A percentile compares a stretch with the other conserved stretches of the same genome.
These are phyloP conservation scores for Cryphonectria japonica DNA, from an alignment of 2,329 filamentous ascomycete species.

Conservation along the genomic window DNA sequence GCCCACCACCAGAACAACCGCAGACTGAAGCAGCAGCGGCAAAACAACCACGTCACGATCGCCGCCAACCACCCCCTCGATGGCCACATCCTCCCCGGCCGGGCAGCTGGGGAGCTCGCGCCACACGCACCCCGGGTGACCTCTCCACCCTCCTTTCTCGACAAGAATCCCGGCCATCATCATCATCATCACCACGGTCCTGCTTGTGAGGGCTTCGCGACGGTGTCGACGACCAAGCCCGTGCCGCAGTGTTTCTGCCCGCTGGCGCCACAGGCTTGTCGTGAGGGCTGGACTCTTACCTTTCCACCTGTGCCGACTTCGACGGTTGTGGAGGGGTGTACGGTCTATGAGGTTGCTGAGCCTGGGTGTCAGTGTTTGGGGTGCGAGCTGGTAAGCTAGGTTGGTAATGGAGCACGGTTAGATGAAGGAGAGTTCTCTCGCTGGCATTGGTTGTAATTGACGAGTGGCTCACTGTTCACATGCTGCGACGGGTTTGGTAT, in stretches of 20 bases:
- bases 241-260: constrained; percentile 2
- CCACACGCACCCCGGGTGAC: background rate
- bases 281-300: background rate
- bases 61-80: background rate
- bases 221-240: constrained; percentile 3
- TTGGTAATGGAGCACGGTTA: background rate
- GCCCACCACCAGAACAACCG: background rate
- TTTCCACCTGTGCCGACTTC: background rate
- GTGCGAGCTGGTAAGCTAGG: background rate
- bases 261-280: background rate
- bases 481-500: background rate
- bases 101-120: background rate
- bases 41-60: background rate
- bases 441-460: background rate
- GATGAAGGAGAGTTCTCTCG: no score
- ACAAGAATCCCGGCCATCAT: no score
- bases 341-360: background rate
- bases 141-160: background rate
- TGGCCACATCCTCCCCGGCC: background rate
- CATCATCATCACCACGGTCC: no score
- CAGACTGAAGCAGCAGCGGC: background rate
- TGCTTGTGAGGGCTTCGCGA: background rate
- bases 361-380: constrained; percentile 1
- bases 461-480: no score
- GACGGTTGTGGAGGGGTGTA: background rate